These are phyloP conservation scores for Globisporangium emineosum DNA, from an alignment of 352 stramenopile species.

Conservation along the genomic window DNA sequence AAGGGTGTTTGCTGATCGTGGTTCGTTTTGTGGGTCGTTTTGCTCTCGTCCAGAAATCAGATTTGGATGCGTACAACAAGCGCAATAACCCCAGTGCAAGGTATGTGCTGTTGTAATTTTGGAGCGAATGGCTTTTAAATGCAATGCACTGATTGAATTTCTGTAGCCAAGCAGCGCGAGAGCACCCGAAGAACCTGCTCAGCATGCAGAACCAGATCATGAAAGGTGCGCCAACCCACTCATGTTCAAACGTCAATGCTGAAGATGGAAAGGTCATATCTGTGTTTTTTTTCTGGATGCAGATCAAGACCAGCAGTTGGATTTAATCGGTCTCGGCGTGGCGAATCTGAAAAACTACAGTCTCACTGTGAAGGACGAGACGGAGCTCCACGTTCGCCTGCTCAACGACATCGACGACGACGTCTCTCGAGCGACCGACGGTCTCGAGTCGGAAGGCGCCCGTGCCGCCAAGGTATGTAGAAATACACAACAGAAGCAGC, in stretches of 20 bases:
- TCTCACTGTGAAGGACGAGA: constrained; percentile 87
- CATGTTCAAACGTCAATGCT: neutral
- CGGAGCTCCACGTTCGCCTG: constrained; percentile 85
- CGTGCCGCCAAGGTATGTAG: constrained; percentile 58
- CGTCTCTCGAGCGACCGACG: constrained; percentile 76
- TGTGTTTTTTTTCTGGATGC: too few species aligned
- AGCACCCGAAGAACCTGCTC: constrained; percentile 52
- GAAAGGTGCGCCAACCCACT: constrained; percentile 39
- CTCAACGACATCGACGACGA: constrained; percentile 89
- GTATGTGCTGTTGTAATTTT: constrained; percentile 1
- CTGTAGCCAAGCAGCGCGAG: constrained; percentile 22
- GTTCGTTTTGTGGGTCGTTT: neutral
- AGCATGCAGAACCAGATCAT: constrained; percentile 90
- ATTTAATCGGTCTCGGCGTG: constrained; percentile 78
- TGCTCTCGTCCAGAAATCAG: constrained; percentile 40
- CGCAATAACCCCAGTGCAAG: constrained; percentile 24
- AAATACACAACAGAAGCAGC: neutral
- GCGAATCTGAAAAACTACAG: constrained; percentile 86
- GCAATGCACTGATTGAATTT: constrained; percentile 7
- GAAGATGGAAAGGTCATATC: neutral
- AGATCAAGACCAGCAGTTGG: constrained; percentile 87
- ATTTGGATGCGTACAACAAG: constrained; percentile 79
- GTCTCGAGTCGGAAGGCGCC: constrained; percentile 80
- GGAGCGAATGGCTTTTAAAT: neutral
- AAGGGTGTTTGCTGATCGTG: neutral